These are phyloP conservation scores for Suillus americanus DNA, from an alignment of 768 basidiomycete species.

Conservation along the genomic window DNA sequence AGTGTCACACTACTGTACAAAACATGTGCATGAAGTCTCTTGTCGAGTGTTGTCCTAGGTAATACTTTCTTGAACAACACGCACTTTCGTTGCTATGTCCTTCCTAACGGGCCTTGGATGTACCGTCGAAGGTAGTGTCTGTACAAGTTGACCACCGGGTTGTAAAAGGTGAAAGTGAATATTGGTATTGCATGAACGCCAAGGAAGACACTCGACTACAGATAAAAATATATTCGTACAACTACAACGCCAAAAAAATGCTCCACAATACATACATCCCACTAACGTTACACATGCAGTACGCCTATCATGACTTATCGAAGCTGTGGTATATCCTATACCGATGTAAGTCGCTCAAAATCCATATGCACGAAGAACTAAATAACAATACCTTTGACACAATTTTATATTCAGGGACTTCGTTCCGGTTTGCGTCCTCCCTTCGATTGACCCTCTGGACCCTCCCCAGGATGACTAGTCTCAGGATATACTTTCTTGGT, in stretches of 20 bases:
- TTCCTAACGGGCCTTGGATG: neutral
- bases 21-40: neutral
- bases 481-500: conserved; percentile 25
- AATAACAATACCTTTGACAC: neutral
- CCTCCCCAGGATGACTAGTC: conserved; percentile 33
- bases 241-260: neutral
- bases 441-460: conserved; percentile 38
- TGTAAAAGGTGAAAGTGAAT: neutral
- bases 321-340: neutral
- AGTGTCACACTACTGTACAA: neutral
- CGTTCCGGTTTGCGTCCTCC: conserved; percentile 36
- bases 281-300: neutral
- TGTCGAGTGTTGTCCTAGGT: neutral
- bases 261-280: neutral
- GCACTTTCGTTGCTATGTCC: neutral
- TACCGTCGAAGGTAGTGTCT: neutral
- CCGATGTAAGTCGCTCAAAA: neutral
- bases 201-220: neutral
- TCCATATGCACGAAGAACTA: neutral
- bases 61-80: neutral
- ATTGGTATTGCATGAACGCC: neutral
- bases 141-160: neutral
- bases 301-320: neutral
- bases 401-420: conserved; percentile 10
- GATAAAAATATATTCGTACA: neutral